Evolutionary conservation across 495 filamentous ascomycete genomes (phyloP).

Genomic region (Endocarpon pusillum): DNA sequence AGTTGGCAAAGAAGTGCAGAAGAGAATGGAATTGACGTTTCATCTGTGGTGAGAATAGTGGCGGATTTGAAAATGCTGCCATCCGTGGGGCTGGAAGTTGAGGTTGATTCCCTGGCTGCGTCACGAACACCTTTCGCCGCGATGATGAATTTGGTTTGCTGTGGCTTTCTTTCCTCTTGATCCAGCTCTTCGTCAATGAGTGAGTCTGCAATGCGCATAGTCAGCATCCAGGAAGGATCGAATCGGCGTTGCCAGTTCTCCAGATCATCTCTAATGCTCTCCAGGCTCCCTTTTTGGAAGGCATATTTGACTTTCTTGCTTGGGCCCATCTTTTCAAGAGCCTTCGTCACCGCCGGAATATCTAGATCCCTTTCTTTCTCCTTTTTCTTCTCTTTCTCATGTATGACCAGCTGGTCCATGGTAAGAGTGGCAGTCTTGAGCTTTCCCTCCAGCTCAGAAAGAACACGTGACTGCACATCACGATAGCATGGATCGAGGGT

Average conservation of each 20-base stretch:
- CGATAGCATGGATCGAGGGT: too few species aligned
- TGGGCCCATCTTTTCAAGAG: too few species aligned
- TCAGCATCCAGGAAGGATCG: slow-evolving; percentile 18
- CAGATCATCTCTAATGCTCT: slow-evolving; percentile 11
- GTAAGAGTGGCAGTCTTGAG: too few species aligned
- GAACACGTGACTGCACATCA: too few species aligned
- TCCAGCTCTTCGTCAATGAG: slow-evolving; percentile 12
- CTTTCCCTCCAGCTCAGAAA: too few species aligned
- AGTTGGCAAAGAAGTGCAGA: too few species aligned
- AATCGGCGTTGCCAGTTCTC: slow-evolving; percentile 15
- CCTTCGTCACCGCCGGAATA: too few species aligned
- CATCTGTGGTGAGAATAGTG: background rate
- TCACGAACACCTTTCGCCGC: background rate
- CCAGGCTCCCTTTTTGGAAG: slow-evolving; percentile 7
- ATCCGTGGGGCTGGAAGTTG: background rate
- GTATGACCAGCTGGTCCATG: too few species aligned
- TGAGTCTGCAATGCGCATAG: slow-evolving; percentile 7
- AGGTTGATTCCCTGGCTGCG: background rate
- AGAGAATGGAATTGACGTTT: background rate
- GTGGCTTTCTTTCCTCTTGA: background rate
- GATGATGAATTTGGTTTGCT: background rate
- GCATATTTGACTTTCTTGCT: background rate
- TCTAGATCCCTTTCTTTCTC: too few species aligned
- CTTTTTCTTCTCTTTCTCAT: too few species aligned
- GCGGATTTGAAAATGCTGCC: background rate